Base-by-base conservation (phyloP, 2,329 filamentous ascomycete species). In the Coniochaeta sp. region DNA sequence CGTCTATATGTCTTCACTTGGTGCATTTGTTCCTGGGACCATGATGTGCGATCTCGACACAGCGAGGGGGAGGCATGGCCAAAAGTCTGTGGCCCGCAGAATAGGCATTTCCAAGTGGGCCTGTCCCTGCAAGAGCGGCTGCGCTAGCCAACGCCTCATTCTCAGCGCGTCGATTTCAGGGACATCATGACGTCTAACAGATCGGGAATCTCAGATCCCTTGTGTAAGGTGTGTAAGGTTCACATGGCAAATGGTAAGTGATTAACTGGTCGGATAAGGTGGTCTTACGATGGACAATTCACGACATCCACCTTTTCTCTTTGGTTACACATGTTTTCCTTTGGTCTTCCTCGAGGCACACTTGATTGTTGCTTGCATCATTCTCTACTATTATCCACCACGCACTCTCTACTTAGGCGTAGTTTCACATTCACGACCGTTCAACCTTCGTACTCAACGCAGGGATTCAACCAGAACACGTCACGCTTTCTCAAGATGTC, bases 151-250 rank as follows among this genome's bases (percentile, higher is more conserved):
- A 63, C 60, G 58, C 59, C 59, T 58, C 34, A 59, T 63, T 58
- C 50, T 58, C n/a, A 63, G 43, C 44, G 59, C 57, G 38, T 60
- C 63, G 61, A 64, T 64, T 60, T 26, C 34, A 58, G 56, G 47
- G 47, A 60, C 58, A 61, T 56, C 38, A 66, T 66, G 64, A 66
- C 64, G 64, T 63, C n/a, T 56, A 56, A 36, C 38, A 60, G 62
- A 66, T 66, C 64, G 64, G 60, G 58, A 61, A 52, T 52, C 47
- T 31, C 24, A 52, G 24, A 52, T 52, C 24, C 6, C 22, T 2
- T n/a, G n/a, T n/a, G n/a, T n/a, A n/a, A n/a, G n/a, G n/a, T n/a
- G n/a, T 14, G 26, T 22, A 16, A 36, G 34, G 14, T 36, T 36
- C 22, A 28, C 9, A 52, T 52, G 28, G 47, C 47, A 17, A 52